A percentile compares a stretch with the other conserved stretches of the same genome.
phyloP scores from a whole-genome alignment of 139 green algal genomes.

The Pycnococcus provasolii region DNA sequence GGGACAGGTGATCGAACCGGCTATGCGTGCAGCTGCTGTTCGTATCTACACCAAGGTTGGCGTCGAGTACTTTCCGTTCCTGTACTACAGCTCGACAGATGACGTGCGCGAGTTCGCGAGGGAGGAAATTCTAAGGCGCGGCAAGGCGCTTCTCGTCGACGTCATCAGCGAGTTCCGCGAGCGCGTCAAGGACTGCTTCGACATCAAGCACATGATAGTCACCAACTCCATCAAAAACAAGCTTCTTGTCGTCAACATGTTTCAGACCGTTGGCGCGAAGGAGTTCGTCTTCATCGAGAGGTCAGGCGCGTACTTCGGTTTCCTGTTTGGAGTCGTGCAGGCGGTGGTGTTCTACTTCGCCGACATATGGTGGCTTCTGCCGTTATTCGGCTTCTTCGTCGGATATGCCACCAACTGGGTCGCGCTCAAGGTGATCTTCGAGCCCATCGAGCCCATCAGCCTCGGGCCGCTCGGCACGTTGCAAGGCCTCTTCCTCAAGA shows the following conservation, averaged over 20 bases:
- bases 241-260: slow-evolving; percentile 22
- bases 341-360: slow-evolving; percentile 33
- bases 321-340: slow-evolving; percentile 38
- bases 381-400: slow-evolving; percentile 35
- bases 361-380: slow-evolving; percentile 33
- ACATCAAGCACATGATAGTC: slow-evolving; percentile 23
- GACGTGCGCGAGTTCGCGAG: slow-evolving; percentile 16
- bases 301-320: slow-evolving; percentile 36
- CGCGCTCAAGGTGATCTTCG: slow-evolving; percentile 40
- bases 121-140: not conserved
- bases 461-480: slow-evolving; percentile 15
- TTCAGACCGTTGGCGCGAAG: slow-evolving; percentile 28
- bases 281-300: slow-evolving; percentile 37
- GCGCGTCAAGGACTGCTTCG: slow-evolving; percentile 22
- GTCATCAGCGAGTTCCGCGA: slow-evolving; percentile 5
- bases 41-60: slow-evolving; percentile 8
- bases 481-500: slow-evolving; percentile 39
- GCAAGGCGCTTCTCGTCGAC: not conserved
- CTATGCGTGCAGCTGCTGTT: not conserved
- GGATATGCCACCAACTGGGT: slow-evolving; percentile 39
- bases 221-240: slow-evolving; percentile 14
- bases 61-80: slow-evolving; percentile 3
- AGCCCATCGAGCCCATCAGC: slow-evolving; percentile 29
- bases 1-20: slow-evolving; percentile 7
- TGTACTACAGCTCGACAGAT: slow-evolving; percentile 17